Base-by-base conservation (phyloP, 148 eudicot species). In the Rhododendron williamsianum region DNA sequence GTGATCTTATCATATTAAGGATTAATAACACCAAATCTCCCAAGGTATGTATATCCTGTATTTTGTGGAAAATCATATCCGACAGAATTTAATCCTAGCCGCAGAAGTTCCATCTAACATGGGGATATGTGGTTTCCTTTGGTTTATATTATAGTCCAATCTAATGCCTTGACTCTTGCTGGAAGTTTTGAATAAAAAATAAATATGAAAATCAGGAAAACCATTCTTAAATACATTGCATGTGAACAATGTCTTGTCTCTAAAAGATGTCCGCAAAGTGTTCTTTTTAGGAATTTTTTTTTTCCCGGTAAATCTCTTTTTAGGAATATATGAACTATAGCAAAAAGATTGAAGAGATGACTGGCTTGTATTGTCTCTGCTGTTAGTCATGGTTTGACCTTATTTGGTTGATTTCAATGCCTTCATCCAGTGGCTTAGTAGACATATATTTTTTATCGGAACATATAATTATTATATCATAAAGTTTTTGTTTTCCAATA, bases 331-430 rank as follows among this genome's bases (percentile, higher is more conserved):
- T 30, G 21, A 15, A 12, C 76, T 71, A 71, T 13, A 30, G 33
- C 11, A n/a, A 30, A 33, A 71, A 4, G 38, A 25, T 46, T 54
- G 38, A 30, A 30, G 25, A 56, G 38, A 19, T 38, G 25, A 54
- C 3, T 18, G 2, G 0, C 7, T 52, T 51, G 43, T 15, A 80
- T 65, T 65, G 12, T 51, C 3, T 52, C 11, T 16, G 4, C 33
- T 52, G 52, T 52, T 80, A 23, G 43, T 30, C 82, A 74, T 74
- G 78, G 45, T 74, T 27, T 52, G 4, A 27, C 9, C 8, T 19
- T n/a, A 52, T 51, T 30, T 80, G 33, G 35, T 80, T 80, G 30
- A 80, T 52, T 80, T 80, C 80, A 43, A 12, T 77, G 52, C 51
- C 51, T 43, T 9, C 45, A 43, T 41, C 51, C 45, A 41, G 1